Evolutionary conservation across 2,329 filamentous ascomycete genomes (phyloP).

Genomic region (Clonostachys rosea): DNA sequence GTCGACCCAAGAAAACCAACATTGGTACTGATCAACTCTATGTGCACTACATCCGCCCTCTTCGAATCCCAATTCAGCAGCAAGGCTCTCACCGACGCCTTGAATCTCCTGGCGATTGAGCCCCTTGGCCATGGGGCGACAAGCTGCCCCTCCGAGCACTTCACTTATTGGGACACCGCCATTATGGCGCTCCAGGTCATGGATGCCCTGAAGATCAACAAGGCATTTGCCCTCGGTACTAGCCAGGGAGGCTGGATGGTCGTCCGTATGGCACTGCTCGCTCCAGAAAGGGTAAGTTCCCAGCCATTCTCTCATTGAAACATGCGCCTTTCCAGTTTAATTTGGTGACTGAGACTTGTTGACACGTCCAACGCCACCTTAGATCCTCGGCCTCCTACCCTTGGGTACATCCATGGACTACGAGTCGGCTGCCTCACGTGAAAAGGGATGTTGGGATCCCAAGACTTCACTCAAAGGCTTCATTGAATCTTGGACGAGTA

Average conservation of each 20-base stretch:
- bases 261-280: constrained; percentile 43
- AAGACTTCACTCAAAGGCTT: constrained; percentile 33
- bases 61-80: constrained; percentile 37
- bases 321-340: neutral
- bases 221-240: constrained; percentile 45
- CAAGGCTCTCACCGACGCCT: constrained; percentile 27
- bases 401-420: constrained; percentile 49
- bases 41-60: constrained; percentile 42
- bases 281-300: constrained; percentile 35
- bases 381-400: constrained; percentile 42
- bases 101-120: constrained; percentile 48
- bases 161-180: constrained; percentile 52
- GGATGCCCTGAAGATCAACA: constrained; percentile 39
- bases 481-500: constrained; percentile 32
- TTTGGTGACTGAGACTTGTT: neutral
- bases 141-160: constrained; percentile 32
- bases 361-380: neutral
- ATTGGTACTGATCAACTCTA: constrained; percentile 44
- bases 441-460: constrained; percentile 45
- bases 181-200: constrained; percentile 51
- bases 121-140: constrained; percentile 48
- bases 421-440: constrained; percentile 39
- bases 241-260: constrained; percentile 49
- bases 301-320: neutral
- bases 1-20: constrained; percentile 47